Conservation (phyloP, 371 early-diverging fungal species). For the Blakeslea trispora region DNA sequence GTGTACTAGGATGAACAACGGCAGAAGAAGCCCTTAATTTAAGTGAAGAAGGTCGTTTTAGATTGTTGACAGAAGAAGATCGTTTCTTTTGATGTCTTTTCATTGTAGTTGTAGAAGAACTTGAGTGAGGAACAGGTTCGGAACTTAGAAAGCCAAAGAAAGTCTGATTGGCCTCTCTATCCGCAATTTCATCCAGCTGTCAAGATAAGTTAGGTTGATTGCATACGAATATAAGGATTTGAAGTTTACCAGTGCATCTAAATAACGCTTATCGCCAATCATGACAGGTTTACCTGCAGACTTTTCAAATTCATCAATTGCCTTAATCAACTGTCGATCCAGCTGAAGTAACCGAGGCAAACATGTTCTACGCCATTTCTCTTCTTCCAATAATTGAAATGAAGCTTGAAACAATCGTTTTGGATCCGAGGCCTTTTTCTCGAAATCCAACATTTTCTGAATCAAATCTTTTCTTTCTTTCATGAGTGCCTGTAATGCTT, state of each 20-base stretch:
- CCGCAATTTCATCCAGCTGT: conserved; percentile 65
- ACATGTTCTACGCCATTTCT: conserved; percentile 84
- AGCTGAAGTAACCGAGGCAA: conserved; percentile 78
- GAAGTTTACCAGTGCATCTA: conserved; percentile 45
- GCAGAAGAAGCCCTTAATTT: conserved; percentile 20
- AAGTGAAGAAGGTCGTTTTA: conserved; percentile 11
- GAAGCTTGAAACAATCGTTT: conserved; percentile 78
- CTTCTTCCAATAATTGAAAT: conserved; percentile 85
- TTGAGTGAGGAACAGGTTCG: conserved; percentile 17
- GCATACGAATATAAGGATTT: too few species aligned
- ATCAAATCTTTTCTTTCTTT: conserved; percentile 60
- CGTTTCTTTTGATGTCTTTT: conserved; percentile 13
- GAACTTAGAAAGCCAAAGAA: conserved; percentile 68
- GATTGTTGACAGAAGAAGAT: conserved; percentile 18
- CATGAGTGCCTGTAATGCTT: conserved; percentile 52
- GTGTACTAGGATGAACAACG: conserved; percentile 3
- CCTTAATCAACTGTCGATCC: conserved; percentile 67
- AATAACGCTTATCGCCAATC: conserved; percentile 52
- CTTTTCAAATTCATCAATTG: conserved; percentile 55
- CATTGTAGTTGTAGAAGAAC: conserved; percentile 2
- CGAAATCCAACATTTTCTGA: conserved; percentile 83
- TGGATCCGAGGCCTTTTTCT: conserved; percentile 86
- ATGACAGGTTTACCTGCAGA: conserved; percentile 57
- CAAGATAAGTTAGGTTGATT: too few species aligned
- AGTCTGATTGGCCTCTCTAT: conserved; percentile 69